Evolutionary conservation across 805 yeast species (phyloP), one percentile per base, ranked within the genome.

Genomic region (Zygosaccharomyces kombuchaensis): DNA sequence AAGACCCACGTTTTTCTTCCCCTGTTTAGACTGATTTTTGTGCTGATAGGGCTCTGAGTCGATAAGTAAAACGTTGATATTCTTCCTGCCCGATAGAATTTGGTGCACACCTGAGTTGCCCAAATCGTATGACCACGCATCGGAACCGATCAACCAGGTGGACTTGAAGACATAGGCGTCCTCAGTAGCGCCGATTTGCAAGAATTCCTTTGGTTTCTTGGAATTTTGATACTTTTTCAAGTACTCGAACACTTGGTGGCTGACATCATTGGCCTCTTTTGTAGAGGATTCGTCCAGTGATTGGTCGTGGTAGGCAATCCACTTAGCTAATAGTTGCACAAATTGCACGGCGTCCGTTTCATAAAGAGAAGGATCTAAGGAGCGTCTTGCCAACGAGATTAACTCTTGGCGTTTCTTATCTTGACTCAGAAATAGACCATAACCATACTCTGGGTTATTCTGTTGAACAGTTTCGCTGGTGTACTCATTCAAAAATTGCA

Each of bases 61-160:
- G 58, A 91, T 82, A 48, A 91, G 74, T 59, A 91, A 76, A 77
- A 91, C 76, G 64, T 91, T 91, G 55, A 91, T 69, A 62, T 88
- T 86, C 62, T 80, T 75, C 37, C 82, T 82, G 0, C 90, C 81
- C 22, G 89, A 69, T 36, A 91, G 71, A 3, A 88, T 82, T 56
- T 84, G 83, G 65, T 91, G 97, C 42, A 91, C 82, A 63, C 97
- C 96, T 5, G 96, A 84, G 51, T 85, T 73, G 35, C 98, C 98
- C 56, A 87, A 71, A 69, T 91, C 98, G 62, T 83, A 89, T 16
- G 96, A 78, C 98, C 98, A 91, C 26, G 93, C 80, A 65, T 91
- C 98, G 14, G 96, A 88, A 26, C 97, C 96, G 46, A 91, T 73
- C 48, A 91, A 73, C 98, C 98, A 91, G 43, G 77, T 72, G 9